Evolutionary conservation across 192 early-diverging fungal genomes (phyloP), one percentile per base, ranked within the genome.

Genomic region (Gaertneriomyces sp.): DNA sequence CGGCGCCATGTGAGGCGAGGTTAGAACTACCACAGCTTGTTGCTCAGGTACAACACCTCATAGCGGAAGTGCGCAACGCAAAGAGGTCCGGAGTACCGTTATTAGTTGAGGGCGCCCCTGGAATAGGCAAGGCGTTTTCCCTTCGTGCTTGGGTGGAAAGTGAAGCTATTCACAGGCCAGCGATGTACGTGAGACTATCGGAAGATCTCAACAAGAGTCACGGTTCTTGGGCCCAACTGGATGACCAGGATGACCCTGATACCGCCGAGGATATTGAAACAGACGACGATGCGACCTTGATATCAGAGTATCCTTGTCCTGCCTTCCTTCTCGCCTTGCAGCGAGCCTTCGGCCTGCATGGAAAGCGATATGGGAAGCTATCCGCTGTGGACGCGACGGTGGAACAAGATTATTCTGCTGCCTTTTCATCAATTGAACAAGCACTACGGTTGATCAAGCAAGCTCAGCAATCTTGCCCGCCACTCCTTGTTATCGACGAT

Each of bases 71-170:
- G n/a, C 47, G 52, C 19, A 45, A 16, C 14, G 65, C 65, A 19
- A 74, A 66, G 50, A 38, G 39, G 42, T 57, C 41, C 0, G 64
- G 60, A 19, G 40, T 45, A 17, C 68, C 61, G 6, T 39, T 77
- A n/a, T 62, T 77, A 54, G 46, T 77, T 16, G 76, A 77, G 47
- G 76, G 76, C 6, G 64, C 69, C 1, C 68, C 72, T 7, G 76
- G 76, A 0, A 54, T 77, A 12, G 76, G 76, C 33, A 77, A 77
- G 53, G 76, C 60, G 0, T 42, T 61, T 5, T 68, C 72, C 5
- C 60, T 77, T 11, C 43, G 10, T 16, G n/a, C 63, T n/a, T 69
- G 47, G 19, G 57, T 64, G 16, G 16, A 33, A 11, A 53, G 64
- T 4, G 66, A 76, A 42, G 66, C 42, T 0, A 38, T 42, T 8